Percentiles rank a stretch among this genome's conserved stretches.
phyloP scores from a whole-genome alignment of 2,329 filamentous ascomycete genomes.

The Dissoconium aciculare region DNA sequence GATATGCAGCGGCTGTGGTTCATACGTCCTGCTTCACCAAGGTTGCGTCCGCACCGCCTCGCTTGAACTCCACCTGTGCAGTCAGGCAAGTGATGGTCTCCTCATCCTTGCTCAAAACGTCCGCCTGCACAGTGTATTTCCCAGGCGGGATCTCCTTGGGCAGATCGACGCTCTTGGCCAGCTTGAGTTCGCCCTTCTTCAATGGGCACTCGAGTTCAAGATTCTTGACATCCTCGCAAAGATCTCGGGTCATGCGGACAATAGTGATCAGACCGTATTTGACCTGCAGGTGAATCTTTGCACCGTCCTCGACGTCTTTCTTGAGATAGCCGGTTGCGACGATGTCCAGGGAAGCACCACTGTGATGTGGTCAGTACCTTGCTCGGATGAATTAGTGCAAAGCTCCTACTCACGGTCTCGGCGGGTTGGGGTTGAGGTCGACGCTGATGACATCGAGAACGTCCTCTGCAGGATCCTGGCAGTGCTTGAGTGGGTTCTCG shows the following conservation, averaged over 20 bases:
- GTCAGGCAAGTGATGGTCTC: slow-evolving; percentile 75
- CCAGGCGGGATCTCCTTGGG: slow-evolving; percentile 80
- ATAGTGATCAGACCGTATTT: slow-evolving; percentile 91
- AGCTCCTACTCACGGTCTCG: slow-evolving; percentile 58
- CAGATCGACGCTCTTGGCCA: slow-evolving; percentile 72
- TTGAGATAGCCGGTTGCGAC: slow-evolving; percentile 61
- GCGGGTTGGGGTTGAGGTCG: slow-evolving; percentile 74
- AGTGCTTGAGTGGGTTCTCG: slow-evolving; percentile 72
- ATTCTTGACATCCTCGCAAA: slow-evolving; percentile 79
- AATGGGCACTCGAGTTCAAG: slow-evolving; percentile 83
- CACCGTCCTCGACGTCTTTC: slow-evolving; percentile 58
- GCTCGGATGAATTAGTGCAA: too few species aligned
- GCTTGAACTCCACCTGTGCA: slow-evolving; percentile 52
- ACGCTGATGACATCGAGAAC: slow-evolving; percentile 65
- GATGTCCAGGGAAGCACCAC: slow-evolving; percentile 65
- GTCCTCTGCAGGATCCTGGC: slow-evolving; percentile 52
- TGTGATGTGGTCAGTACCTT: slow-evolving; percentile 29
- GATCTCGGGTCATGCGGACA: slow-evolving; percentile 62
- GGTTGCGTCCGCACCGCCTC: slow-evolving; percentile 16
- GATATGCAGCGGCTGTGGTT: too few species aligned
- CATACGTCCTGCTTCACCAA: slow-evolving; percentile 16
- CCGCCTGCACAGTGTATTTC: slow-evolving; percentile 75
- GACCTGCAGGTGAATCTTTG: slow-evolving; percentile 68
- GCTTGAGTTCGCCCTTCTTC: slow-evolving; percentile 53
- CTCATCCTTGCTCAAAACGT: slow-evolving; percentile 62